Base-by-base conservation (phyloP, 805 yeast species). In the Saccharomycopsis guyanensis region DNA sequence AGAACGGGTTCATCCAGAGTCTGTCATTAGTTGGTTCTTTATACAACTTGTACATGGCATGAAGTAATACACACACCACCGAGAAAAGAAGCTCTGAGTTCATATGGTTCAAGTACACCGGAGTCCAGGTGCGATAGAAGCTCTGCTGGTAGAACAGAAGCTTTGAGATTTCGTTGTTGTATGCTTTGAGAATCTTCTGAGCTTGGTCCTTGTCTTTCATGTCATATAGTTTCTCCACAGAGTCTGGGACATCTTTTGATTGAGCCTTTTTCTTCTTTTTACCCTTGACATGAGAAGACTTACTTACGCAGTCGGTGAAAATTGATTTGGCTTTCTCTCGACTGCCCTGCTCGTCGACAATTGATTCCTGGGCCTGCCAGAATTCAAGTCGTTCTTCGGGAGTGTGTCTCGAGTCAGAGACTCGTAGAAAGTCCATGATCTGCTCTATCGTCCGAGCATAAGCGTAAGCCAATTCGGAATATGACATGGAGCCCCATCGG, bases 1-100 rank as follows among this genome's bases (percentile, higher is more conserved):
- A 57, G 55, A 80, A 84, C 18, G 93, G 93, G 55, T 81, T 81
- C 42, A 75, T 52, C 18, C 72, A 68, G 4, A 73, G 56, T 49
- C 70, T 72, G 41, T 64, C 63, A 8, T 58, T 59, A 15, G 25
- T 54, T 52, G 10, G 49, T 54, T 4, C 56, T 57, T 35, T 15
- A 54, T 68, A 71, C 4, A 75, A 52, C 50, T 72, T 73, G 55
- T 66, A 64, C 25, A 76, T 71, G 3, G 70, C 59, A 42, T 68
- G 66, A 2, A 73, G 63, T 2, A 70, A 62, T 27, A 71, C 66
- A 4, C 69, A 64, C 36, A 66, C 56, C 2, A 75, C 61, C 62
- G 73, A 64, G 52, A 74, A 77, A 1, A 76, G 46, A 10, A 76
- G 51, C 50, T 66, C 70, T 25, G 76, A 54, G 53, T 72, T 40